Conservation (phyloP, 495 filamentous ascomycete species). For the Clohesyomyces aquaticus region DNA sequence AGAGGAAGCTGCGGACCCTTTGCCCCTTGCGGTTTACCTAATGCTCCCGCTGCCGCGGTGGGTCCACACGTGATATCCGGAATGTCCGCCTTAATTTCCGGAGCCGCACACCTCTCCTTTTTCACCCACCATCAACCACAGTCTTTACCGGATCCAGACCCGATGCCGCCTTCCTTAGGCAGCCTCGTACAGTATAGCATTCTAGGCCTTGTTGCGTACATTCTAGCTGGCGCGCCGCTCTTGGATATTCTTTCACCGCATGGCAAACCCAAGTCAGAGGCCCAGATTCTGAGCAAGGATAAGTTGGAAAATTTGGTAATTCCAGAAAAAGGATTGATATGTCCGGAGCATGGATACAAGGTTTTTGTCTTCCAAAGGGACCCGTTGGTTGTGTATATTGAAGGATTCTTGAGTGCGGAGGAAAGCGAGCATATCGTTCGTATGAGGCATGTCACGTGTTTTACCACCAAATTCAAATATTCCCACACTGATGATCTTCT, state of each 20-base stretch:
- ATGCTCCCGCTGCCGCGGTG: too few relatives aligned
- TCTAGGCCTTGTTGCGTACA: conserved; percentile 26
- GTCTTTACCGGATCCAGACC: not conserved
- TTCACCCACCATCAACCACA: not conserved
- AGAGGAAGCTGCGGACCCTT: too few relatives aligned
- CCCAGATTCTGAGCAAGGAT: conserved; percentile 14
- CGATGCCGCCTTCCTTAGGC: conserved; percentile 8
- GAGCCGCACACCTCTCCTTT: not conserved
- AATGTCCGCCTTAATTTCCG: conserved; percentile 10
- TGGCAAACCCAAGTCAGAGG: not conserved
- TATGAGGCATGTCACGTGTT: conserved; percentile 50
- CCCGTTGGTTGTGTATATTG: conserved; percentile 61
- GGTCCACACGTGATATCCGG: too few relatives aligned
- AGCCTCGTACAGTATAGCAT: conserved; percentile 30
- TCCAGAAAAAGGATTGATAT: conserved; percentile 27
- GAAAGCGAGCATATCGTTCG: conserved; percentile 58
- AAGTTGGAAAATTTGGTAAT: conserved; percentile 30
- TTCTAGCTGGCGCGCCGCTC: conserved; percentile 38
- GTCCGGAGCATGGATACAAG: conserved; percentile 24
- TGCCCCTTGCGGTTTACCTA: too few relatives aligned
- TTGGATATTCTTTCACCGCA: conserved; percentile 3
- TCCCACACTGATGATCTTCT: too few relatives aligned
- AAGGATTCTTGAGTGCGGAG: conserved; percentile 54
- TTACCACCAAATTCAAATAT: not conserved
- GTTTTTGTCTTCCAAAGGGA: conserved; percentile 52